Conservation (phyloP, 169 alveolate genomes). For the Eimeria praecox region DNA sequence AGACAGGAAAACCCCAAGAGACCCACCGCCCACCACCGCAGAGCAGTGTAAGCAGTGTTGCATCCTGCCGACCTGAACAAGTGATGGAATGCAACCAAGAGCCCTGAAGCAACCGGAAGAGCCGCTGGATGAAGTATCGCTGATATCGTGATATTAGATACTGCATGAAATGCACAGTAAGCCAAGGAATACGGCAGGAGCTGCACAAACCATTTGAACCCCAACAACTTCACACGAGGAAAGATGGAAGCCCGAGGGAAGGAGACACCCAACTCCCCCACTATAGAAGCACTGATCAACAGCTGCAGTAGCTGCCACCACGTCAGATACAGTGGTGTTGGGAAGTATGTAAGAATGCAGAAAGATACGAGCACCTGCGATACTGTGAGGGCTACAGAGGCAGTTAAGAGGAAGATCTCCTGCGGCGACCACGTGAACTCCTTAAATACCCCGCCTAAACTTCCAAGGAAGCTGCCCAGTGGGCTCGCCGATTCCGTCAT, state of each 20-base stretch:
- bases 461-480: conserved; percentile 69
- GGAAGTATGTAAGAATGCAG: conserved; percentile 63
- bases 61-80: conserved; percentile 56
- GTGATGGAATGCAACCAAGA: conserved; percentile 67
- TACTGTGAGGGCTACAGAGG: conserved; percentile 60
- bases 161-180: conserved; percentile 59
- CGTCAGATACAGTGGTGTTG: conserved; percentile 74
- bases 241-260: conserved; percentile 48
- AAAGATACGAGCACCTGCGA: conserved; percentile 71
- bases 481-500: conserved; percentile 71
- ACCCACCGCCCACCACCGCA: conserved; percentile 70
- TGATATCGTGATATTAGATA: conserved; percentile 37
- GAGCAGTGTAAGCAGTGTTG: conserved; percentile 3
- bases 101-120: conserved; percentile 71
- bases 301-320: conserved; percentile 78
- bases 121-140: conserved; percentile 50
- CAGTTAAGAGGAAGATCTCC: conserved; percentile 27
- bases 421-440: conserved; percentile 63
- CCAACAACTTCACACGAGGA: conserved; percentile 36
- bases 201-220: conserved; percentile 31
- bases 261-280: conserved; percentile 75
- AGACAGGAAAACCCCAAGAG: conserved; percentile 49
- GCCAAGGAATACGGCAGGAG: conserved; percentile 78
- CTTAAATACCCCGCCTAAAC: conserved; percentile 23
- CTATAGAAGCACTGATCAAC: conserved; percentile 61